phyloP scores from a whole-genome alignment of 257 asterid species.

The Capsicum rhomboideum region DNA sequence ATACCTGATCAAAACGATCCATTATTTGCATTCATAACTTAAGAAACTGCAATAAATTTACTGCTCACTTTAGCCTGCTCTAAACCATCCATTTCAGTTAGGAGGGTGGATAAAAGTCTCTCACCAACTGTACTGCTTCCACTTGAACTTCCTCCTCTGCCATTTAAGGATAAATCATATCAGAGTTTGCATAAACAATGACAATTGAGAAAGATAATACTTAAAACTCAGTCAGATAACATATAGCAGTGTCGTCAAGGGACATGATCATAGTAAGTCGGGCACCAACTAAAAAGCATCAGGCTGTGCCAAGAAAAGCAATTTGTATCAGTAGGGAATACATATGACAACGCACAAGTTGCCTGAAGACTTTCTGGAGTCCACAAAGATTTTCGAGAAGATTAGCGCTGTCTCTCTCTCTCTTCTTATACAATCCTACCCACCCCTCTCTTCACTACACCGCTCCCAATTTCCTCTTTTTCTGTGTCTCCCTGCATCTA shows the following conservation, averaged over 20 bases:
- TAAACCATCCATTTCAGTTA: conserved; percentile 97
- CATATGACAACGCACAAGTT: background rate
- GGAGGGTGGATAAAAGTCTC: conserved; percentile 79
- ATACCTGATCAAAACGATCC: background rate
- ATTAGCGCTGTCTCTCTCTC: background rate
- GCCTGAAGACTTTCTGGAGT: background rate
- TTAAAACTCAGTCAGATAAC: background rate
- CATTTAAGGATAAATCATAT: conserved; percentile 5
- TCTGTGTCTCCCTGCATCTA: background rate
- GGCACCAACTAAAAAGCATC: background rate
- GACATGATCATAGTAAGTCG: background rate
- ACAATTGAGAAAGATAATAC: background rate
- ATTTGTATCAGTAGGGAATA: background rate
- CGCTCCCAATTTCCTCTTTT: background rate
- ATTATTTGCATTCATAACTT: background rate
- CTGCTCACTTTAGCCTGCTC: conserved; percentile 78
- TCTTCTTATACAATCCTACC: background rate
- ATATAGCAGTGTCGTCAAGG: background rate
- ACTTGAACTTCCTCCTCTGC: conserved; percentile 74
- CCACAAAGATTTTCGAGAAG: background rate
- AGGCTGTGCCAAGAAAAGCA: background rate
- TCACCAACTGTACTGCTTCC: conserved; percentile 82
- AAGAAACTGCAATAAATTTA: background rate
- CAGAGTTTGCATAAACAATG: background rate
- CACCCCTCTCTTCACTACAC: background rate